Percentiles rank a stretch among this genome's conserved stretches.
phyloP scores from a whole-genome alignment of 495 filamentous ascomycete species.

The Penicillium paxilli region DNA sequence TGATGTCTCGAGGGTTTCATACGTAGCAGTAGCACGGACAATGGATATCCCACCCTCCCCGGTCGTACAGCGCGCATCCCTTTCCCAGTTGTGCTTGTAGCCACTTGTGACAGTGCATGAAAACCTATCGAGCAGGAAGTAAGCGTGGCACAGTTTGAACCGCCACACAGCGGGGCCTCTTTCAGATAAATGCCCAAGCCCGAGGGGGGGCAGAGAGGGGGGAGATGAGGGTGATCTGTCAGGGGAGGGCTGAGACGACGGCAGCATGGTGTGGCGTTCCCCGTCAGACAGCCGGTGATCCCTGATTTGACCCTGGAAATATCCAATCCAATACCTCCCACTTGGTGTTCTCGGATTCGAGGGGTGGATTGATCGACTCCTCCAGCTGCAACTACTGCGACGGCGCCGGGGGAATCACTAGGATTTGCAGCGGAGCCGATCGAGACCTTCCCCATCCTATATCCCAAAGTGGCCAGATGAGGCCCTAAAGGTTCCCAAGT shows the following conservation, averaged over 20 bases:
- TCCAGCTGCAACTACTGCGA: conserved; percentile 12
- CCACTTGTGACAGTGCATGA: conserved; percentile 1
- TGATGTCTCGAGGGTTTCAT: conserved; percentile 15
- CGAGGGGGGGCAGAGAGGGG: conserved; percentile 7
- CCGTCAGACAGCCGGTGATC: conserved; percentile 3
- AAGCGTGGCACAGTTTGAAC: conserved; percentile 27
- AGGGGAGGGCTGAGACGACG: conserved; percentile 8
- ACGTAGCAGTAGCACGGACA: conserved; percentile 18
- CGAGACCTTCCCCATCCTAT: conserved; percentile 12
- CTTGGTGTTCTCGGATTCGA: not conserved
- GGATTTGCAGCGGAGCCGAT: conserved; percentile 12
- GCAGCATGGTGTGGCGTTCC: conserved; percentile 1
- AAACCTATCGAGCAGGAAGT: not conserved
- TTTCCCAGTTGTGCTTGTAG: not conserved
- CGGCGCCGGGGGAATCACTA: conserved; percentile 11
- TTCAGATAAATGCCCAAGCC: not conserved
- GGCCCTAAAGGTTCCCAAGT: not conserved
- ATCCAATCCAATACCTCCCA: not conserved
- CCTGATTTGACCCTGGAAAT: conserved; percentile 4
- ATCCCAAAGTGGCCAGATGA: no score
- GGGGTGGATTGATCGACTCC: conserved; percentile 17
- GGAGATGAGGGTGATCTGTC: conserved; percentile 15
- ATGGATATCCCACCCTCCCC: not conserved
- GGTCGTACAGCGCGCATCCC: conserved; percentile 1
- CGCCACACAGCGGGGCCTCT: conserved; percentile 27